Evolutionary conservation across 306 rosid genomes (phyloP).

Genomic region (Lathyrus aphaca): DNA sequence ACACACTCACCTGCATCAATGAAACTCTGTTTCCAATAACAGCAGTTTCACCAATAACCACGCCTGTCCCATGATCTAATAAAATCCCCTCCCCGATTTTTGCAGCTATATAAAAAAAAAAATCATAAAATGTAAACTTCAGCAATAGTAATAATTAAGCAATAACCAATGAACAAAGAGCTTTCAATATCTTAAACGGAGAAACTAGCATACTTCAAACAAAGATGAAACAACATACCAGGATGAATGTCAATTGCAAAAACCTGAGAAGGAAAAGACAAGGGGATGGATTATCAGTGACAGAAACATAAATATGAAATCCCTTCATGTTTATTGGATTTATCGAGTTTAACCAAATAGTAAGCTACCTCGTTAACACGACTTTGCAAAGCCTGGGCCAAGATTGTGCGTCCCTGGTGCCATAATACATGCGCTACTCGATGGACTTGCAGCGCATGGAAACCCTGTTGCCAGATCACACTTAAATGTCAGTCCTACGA

Average conservation of each 20-base stretch:
- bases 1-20: slow-evolving; percentile 83
- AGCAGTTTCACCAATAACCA: slow-evolving; percentile 99
- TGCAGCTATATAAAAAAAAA: slow-evolving; percentile 64
- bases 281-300: slow-evolving; percentile 29
- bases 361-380: slow-evolving; percentile 80
- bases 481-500: slow-evolving; percentile 29
- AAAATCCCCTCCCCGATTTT: slow-evolving; percentile 93
- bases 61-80: slow-evolving; percentile 93
- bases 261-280: slow-evolving; percentile 62
- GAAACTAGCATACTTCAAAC: slow-evolving; percentile 32
- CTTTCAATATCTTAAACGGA: slow-evolving; percentile 29
- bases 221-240: slow-evolving; percentile 54
- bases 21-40: slow-evolving; percentile 91
- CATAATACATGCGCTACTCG: slow-evolving; percentile 84
- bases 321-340: background rate
- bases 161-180: slow-evolving; percentile 36
- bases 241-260: slow-evolving; percentile 95
- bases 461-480: slow-evolving; percentile 62
- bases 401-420: slow-evolving; percentile 76
- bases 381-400: slow-evolving; percentile 90
- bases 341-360: slow-evolving; percentile 35
- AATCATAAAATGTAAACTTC: slow-evolving; percentile 23
- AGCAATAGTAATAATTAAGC: slow-evolving; percentile 22
- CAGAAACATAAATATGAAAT: slow-evolving; percentile 26
- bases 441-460: slow-evolving; percentile 82